Base-by-base conservation (phyloP, 192 early-diverging fungal genomes). In the Rhizophlyctis rosea region DNA sequence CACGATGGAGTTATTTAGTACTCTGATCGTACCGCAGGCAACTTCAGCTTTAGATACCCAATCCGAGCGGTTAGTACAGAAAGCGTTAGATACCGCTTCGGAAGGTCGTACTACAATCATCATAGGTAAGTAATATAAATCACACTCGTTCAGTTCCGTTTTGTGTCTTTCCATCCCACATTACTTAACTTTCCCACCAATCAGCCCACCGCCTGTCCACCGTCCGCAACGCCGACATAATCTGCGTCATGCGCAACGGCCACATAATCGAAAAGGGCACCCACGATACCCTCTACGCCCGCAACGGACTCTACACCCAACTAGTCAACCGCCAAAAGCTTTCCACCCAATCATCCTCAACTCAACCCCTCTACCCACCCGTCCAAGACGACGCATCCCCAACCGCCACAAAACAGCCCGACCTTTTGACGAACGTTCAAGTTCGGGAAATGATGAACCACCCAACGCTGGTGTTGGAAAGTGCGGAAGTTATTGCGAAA, bases 91-190 rank as follows among this genome's bases (percentile, higher is more conserved):
- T 51, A 56, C 31, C 29, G 77, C 73, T 16, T 44, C 73, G 9
- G 33, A 67, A 49, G 34, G 62, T 56, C 83, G 94, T 39, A 94
- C 92, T 4, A 94, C 92, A 4, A 87, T 96, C 70, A 87, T 88
- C 3, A 87, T 96, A 69, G 95, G n/a, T n/a, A n/a, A n/a, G n/a
- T n/a, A n/a, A n/a, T n/a, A n/a, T n/a, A n/a, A n/a, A n/a, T n/a
- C n/a, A n/a, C n/a, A n/a, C n/a, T n/a, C n/a, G n/a, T n/a, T n/a
- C n/a, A n/a, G n/a, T n/a, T n/a, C n/a, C n/a, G n/a, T n/a, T n/a
- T n/a, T n/a, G n/a, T n/a, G n/a, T n/a, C n/a, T n/a, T n/a, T n/a
- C n/a, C n/a, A n/a, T n/a, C n/a, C n/a, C n/a, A n/a, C n/a, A n/a
- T n/a, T n/a, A n/a, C n/a, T n/a, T n/a, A n/a, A n/a, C n/a, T n/a